Evolutionary conservation across 371 early-diverging fungal genomes (phyloP).

Genomic region (Conidiobolus incongruus): DNA sequence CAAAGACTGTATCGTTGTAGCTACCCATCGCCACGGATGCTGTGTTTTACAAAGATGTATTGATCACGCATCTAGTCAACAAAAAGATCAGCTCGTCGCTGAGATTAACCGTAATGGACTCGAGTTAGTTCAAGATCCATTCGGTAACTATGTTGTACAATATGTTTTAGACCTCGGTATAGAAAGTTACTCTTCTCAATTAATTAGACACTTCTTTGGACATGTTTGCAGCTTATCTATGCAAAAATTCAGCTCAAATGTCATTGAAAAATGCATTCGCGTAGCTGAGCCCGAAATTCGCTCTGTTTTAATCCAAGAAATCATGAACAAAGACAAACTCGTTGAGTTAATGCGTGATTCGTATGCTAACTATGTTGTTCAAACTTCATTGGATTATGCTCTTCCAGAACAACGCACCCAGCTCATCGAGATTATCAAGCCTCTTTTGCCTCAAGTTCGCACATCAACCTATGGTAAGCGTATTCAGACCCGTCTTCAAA

Average conservation of each 20-base stretch:
- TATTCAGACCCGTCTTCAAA: slow-evolving; percentile 1
- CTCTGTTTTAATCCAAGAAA: slow-evolving; percentile 38
- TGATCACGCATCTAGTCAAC: slow-evolving; percentile 50
- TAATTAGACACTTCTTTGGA: slow-evolving; percentile 52
- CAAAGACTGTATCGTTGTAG: slow-evolving; percentile 60
- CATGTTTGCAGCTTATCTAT: slow-evolving; percentile 56
- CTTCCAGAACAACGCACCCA: slow-evolving; percentile 44
- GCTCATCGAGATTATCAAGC: neutral
- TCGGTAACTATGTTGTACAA: slow-evolving; percentile 97
- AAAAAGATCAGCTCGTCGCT: slow-evolving; percentile 50
- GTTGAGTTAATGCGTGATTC: slow-evolving; percentile 63
- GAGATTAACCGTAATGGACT: slow-evolving; percentile 58
- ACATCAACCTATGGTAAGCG: slow-evolving; percentile 1
- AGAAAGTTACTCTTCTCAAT: slow-evolving; percentile 29
- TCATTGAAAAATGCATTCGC: slow-evolving; percentile 83
- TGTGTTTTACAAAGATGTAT: slow-evolving; percentile 93
- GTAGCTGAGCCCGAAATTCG: slow-evolving; percentile 46
- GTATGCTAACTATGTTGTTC: slow-evolving; percentile 80
- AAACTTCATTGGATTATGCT: slow-evolving; percentile 76
- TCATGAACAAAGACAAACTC: slow-evolving; percentile 34
- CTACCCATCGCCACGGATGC: slow-evolving; percentile 94
- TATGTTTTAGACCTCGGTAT: slow-evolving; percentile 72
- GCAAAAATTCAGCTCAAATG: slow-evolving; percentile 84
- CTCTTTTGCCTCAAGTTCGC: neutral
- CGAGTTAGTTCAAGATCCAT: slow-evolving; percentile 75